phyloP scores from a whole-genome alignment of 768 basidiomycete genomes.

The Jaapia argillacea region DNA sequence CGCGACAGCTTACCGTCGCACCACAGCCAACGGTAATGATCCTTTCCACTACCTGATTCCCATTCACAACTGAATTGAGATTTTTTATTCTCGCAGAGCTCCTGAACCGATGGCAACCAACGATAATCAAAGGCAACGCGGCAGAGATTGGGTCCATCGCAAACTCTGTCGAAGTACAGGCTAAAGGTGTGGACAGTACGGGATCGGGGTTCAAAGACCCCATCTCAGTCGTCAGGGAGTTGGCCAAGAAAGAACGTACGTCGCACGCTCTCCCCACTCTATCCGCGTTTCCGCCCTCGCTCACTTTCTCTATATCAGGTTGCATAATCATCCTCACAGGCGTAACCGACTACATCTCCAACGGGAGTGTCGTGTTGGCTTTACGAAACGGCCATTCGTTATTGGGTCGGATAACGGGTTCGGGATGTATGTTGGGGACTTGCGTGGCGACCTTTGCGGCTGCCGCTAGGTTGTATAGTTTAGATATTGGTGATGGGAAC shows the following conservation, averaged over 20 bases:
- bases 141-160: constrained; percentile 77
- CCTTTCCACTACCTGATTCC: neutral
- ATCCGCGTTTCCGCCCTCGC: neutral
- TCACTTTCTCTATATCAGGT: constrained; percentile 31
- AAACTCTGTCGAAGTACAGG: constrained; percentile 65
- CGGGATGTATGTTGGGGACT: constrained; percentile 79
- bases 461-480: constrained; percentile 37
- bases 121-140: constrained; percentile 92
- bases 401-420: constrained; percentile 79
- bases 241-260: constrained; percentile 73
- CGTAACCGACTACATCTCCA: constrained; percentile 71
- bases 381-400: constrained; percentile 66
- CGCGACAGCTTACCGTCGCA: constrained; percentile 63
- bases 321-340: constrained; percentile 81
- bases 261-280: neutral
- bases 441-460: constrained; percentile 76
- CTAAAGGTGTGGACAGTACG: constrained; percentile 80
- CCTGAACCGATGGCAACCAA: constrained; percentile 70
- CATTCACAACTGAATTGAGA: neutral
- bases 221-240: constrained; percentile 47
- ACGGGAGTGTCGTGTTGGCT: constrained; percentile 61
- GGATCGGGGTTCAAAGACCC: constrained; percentile 75
- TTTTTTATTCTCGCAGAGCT: constrained; percentile 35
- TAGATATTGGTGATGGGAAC: constrained; percentile 4
- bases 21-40: constrained; percentile 41